Base-by-base conservation (phyloP, 1,284 basidiomycete species). In the Coriolopsis trogii region DNA sequence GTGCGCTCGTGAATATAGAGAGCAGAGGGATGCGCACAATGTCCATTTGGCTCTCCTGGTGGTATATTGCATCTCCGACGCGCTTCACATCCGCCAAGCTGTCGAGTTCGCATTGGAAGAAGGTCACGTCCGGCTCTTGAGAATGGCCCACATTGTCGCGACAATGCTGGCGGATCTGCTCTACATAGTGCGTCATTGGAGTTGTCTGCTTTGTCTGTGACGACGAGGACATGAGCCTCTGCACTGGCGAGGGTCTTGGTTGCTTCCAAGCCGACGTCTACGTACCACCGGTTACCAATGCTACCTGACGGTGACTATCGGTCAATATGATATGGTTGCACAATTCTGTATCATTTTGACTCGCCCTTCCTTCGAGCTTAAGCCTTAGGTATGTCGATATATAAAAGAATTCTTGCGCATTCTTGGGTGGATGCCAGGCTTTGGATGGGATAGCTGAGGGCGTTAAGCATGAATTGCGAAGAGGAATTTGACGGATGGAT, bases 201-300 rank as follows among this genome's bases (percentile, higher is more conserved):
- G 44, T 72, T 67, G 47, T 77, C 73, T 26, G 67, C 56, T 48
- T 71, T 69, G 46, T 70, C 64, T 37, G 74, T 73, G 28, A 76
- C 61, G 42, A 77, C 61, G 45, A 77, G 65, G 20, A 76, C 72
- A 18, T 67, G 68, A 0, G 73, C 75, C n/a, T 69, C 68, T 18
- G 69, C 67, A 26, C 67, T 60, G 0, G 70, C 70, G 33, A 76
- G 66, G n/a, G 70, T 63, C 38, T 67, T 67, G 20, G 74, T 70
- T 40, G 75, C 67, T 51, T 77, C 73, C 45, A 69, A 72, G 15
- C 75, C 72, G 34, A 77, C 74, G 30, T 73, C 73, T 63, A 62
- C 0, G 73, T 74, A 10, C 71, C 76, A 20, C 74, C 75, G 8
- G 76, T 78, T 15, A 78, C 67, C n/a, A 79, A 56, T 6, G 72